Percentiles rank a stretch among this genome's conserved stretches.
These are phyloP conservation scores for Myxozyma sirexii DNA, from an alignment of 805 yeast genomes.

Conservation along the genomic window DNA sequence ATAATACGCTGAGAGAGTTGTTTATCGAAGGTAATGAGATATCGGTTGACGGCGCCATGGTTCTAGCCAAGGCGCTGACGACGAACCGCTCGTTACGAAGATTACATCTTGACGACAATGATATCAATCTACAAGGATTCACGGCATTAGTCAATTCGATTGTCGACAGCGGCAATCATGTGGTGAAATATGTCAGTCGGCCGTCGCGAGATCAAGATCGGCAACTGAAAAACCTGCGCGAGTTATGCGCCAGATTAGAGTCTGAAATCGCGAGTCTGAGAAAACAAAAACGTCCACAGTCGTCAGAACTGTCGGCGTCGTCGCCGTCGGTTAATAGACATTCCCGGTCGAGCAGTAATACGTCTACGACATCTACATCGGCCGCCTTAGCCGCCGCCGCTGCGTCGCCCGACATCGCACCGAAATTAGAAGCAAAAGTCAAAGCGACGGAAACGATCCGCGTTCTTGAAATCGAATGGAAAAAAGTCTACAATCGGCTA, in stretches of 20 bases:
- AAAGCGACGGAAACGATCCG: conserved; percentile 26
- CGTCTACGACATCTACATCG: not conserved
- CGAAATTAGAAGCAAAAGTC: conserved; percentile 21
- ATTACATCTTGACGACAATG: conserved; percentile 35
- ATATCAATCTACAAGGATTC: conserved; percentile 35
- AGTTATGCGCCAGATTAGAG: conserved; percentile 14
- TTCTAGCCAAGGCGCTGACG: conserved; percentile 32
- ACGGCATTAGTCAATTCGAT: conserved; percentile 31
- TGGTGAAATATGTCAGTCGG: conserved; percentile 9
- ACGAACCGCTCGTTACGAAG: conserved; percentile 29
- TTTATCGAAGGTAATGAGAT: conserved; percentile 35
- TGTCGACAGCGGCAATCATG: conserved; percentile 18
- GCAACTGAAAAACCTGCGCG: conserved; percentile 19
- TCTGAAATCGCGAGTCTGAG: conserved; percentile 22
- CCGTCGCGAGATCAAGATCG: conserved; percentile 22
- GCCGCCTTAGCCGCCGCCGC: not conserved
- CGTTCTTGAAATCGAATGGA: conserved; percentile 33
- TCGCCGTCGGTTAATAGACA: not conserved
- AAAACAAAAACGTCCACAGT: conserved; percentile 18
- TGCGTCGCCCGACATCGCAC: conserved; percentile 10
- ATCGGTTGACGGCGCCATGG: conserved; percentile 37
- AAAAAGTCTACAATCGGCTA: conserved; percentile 25
- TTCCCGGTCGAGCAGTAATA: conserved; percentile 6
- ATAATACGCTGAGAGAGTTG: conserved; percentile 26
- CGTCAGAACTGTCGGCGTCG: not conserved